Base-by-base conservation (phyloP, 2,329 filamentous ascomycete species). In the Trichoderma brevicompactum region DNA sequence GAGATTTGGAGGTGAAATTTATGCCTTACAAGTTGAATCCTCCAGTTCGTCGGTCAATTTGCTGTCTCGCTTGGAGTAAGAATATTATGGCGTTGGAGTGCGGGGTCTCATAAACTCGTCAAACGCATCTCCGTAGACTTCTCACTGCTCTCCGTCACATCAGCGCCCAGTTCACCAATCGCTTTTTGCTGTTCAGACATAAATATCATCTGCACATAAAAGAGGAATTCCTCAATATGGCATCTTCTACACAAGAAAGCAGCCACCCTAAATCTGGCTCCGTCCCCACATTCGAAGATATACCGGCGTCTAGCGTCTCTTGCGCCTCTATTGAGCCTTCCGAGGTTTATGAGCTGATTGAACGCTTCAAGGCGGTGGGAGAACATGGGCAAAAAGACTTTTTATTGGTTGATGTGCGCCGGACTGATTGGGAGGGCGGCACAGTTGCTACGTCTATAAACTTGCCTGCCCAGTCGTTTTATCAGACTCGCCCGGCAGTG, bases 371-470 rank as follows among this genome's bases (percentile, higher is more conserved):
- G 40, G 72, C 74, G 17, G 71, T 73, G 2, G 74, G 38, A 19
- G 63, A 71, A 13, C 70, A 72, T 7, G 70, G 69, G 1, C 69
- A 71, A 0, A 72, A 74, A 32, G 72, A 78, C 7, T 82, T 83
- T 53, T 72, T 84, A 17, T 73, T 85, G 3, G 80, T 86, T 12
- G 84, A 86, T 70, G 79, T 86, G n/a, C 80, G 83, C 17, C 78
- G 83, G 32, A 79, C 75, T 3, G 84, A 87, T 69, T 83, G 81
- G 76, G 80, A 81, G 71, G 87, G 88, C 32, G 87, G 87, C 46
- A 88, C 86, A 0, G 83, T 90, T 63, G 76, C 76, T 8, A 82
- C 81, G 2, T 87, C 86, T 1, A 78, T 89, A 68, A 86, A 87
- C 68, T 75, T 87, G 13, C 84, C 84, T 0, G 84, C 84, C 8